These are phyloP conservation scores for Hemisphaericaspora nanyangensis DNA, from an alignment of 805 yeast genomes.

Conservation along the genomic window DNA sequence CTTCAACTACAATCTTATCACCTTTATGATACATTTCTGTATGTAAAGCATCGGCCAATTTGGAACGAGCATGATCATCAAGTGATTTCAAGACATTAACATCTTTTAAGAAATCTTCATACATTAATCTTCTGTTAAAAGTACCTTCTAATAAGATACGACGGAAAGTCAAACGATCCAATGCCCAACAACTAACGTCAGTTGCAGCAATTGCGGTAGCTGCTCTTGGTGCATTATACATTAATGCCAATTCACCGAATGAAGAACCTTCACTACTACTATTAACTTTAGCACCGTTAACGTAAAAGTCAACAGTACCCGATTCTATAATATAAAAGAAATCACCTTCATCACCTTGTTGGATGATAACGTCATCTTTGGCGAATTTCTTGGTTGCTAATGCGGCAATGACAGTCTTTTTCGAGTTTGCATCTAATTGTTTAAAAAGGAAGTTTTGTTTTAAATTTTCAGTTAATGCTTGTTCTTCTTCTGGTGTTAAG, in stretches of 20 bases:
- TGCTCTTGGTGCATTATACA: conserved; percentile 97
- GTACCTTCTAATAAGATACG: conserved; percentile 88
- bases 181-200: conserved; percentile 73
- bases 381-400: conserved; percentile 65
- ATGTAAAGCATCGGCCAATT: conserved; percentile 90
- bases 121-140: conserved; percentile 82
- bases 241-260: conserved; percentile 94
- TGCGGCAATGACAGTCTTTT: conserved; percentile 78
- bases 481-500: conserved; percentile 58
- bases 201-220: conserved; percentile 86
- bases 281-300: conserved; percentile 66
- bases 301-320: conserved; percentile 80
- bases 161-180: conserved; percentile 90
- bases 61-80: conserved; percentile 77
- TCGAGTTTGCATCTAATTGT: conserved; percentile 74
- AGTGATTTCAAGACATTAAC: conserved; percentile 77
- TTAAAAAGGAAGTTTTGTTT: conserved; percentile 81
- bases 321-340: conserved; percentile 81
- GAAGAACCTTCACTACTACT: conserved; percentile 82
- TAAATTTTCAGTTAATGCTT: conserved; percentile 66
- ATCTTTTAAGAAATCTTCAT: conserved; percentile 81
- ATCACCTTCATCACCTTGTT: conserved; percentile 94
- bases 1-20: conserved; percentile 74
- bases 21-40: conserved; percentile 72
- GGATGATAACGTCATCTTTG: conserved; percentile 64